These are phyloP conservation scores for Clarireedia paspali DNA, from an alignment of 2,329 filamentous ascomycete species.

Conservation along the genomic window DNA sequence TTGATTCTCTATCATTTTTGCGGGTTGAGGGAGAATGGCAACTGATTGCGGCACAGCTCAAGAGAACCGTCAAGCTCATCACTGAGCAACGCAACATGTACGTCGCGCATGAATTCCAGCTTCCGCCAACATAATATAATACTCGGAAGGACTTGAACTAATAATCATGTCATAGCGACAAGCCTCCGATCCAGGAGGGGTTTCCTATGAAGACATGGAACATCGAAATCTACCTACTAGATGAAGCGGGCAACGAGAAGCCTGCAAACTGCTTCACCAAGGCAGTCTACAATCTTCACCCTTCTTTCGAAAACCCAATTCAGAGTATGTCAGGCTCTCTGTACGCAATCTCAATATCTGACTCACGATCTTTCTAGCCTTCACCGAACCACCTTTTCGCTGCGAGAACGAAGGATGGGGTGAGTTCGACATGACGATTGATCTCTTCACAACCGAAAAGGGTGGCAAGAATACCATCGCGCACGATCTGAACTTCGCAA, in stretches of 20 bases:
- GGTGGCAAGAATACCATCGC: constrained; percentile 68
- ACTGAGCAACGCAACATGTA: constrained; percentile 75
- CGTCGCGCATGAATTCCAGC: constrained; percentile 33
- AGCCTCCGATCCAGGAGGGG: constrained; percentile 73
- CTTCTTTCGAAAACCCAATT: constrained; percentile 78
- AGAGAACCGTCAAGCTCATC: constrained; percentile 86
- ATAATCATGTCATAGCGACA: constrained; percentile 47
- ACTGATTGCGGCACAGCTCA: constrained; percentile 42
- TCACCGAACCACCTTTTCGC: constrained; percentile 78
- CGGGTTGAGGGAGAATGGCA: neutral
- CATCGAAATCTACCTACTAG: constrained; percentile 75
- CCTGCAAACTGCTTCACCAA: constrained; percentile 84
- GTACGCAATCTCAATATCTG: neutral
- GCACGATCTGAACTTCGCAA: constrained; percentile 89
- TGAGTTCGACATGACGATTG: constrained; percentile 92
- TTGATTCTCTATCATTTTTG: neutral
- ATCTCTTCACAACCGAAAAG: constrained; percentile 78
- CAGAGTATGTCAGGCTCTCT: constrained; percentile 58
- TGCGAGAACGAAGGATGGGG: constrained; percentile 97
- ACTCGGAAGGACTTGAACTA: constrained; percentile 5
- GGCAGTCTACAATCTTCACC: constrained; percentile 87
- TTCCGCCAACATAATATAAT: neutral
- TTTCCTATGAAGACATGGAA: constrained; percentile 93
- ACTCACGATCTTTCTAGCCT: constrained; percentile 41
- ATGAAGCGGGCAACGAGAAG: constrained; percentile 78